phyloP scores from a whole-genome alignment of 2,329 filamentous ascomycete genomes.

The Sporothrix luriei region DNA sequence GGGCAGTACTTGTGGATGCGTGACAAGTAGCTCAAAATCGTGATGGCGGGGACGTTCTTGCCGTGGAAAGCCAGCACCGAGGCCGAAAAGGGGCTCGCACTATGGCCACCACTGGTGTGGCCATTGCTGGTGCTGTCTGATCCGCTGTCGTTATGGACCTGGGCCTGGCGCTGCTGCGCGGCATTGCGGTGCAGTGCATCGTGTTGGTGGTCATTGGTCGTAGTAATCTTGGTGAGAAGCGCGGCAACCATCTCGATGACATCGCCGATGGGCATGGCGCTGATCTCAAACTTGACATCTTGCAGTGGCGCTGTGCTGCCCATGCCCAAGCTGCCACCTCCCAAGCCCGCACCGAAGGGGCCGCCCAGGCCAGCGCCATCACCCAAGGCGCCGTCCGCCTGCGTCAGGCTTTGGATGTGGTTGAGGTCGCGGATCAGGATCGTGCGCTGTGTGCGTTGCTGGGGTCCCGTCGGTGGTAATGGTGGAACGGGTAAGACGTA shows the following conservation, averaged over 20 bases:
- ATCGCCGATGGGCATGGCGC: slow-evolving; percentile 93
- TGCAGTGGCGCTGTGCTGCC: slow-evolving; percentile 54
- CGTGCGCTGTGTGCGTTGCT: slow-evolving; percentile 51
- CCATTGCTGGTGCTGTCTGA: not conserved
- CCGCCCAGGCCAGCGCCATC: slow-evolving; percentile 52
- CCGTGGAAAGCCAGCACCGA: slow-evolving; percentile 93
- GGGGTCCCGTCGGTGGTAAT: slow-evolving; percentile 37
- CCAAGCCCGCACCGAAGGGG: slow-evolving; percentile 54
- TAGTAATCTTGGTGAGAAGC: slow-evolving; percentile 93
- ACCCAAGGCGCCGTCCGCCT: slow-evolving; percentile 68
- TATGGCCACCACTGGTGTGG: slow-evolving; percentile 51
- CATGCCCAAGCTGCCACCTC: slow-evolving; percentile 53
- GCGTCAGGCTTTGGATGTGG: slow-evolving; percentile 87
- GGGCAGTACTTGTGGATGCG: slow-evolving; percentile 99
- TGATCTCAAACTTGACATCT: slow-evolving; percentile 83
- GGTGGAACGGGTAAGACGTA: slow-evolving; percentile 37
- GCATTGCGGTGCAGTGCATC: slow-evolving; percentile 79
- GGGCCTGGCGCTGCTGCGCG: slow-evolving; percentile 54
- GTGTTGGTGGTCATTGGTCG: slow-evolving; percentile 92
- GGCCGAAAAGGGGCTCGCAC: slow-evolving; percentile 55
- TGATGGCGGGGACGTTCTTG: slow-evolving; percentile 96
- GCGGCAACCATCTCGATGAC: slow-evolving; percentile 99
- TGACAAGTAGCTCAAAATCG: slow-evolving; percentile 91
- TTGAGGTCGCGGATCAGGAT: slow-evolving; percentile 86
- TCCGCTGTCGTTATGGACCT: slow-evolving; percentile 44